Base-by-base conservation (phyloP, 768 basidiomycete species). In the Suillus fuscotomentosus region DNA sequence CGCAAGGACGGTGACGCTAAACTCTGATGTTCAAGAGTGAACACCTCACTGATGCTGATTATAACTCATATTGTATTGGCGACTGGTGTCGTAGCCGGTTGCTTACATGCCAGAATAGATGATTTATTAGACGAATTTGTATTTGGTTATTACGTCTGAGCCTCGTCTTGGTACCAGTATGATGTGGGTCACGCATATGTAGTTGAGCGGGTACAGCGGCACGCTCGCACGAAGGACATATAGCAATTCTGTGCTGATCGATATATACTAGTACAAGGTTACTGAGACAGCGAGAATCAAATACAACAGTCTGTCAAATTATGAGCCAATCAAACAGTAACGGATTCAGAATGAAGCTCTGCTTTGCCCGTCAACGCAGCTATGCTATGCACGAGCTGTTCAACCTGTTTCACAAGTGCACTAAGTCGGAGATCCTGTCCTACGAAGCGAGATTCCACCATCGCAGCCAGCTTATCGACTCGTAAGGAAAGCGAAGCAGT, bases 1-100 rank as follows among this genome's bases (percentile, higher is more conserved):
- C 53, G 54, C 54, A 61, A 61, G n/a, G 60, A 60, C 20, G 60
- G 64, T 51, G 62, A 65, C 20, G 66, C 73, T 8, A 75, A 75
- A 53, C 56, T 75, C 10, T 75, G 63, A 75, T 41, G 17, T 31
- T 24, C 7, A 22, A 42, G 27, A 15, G 20, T 11, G 31, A 11
- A 34, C 27, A 34, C 11, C 51, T 53, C 31, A 1, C 20, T 15
- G 14, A 51, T 27, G 27, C 11, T 54, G 31, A 34, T n/a, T 34
- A 54, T n/a, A n/a, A 20, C 10, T 34, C 20, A 2, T 34, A 31
- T 54, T 13, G 17, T 2, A 51, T 24, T 24, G 24, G 24, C 1
- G 24, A 31, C 50, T 27, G 24, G 15, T 17, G 50, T 27, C 50
- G 14, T 51, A 15, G 15, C 15, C 9, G 27, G 14, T 17, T 17